Evolutionary conservation across 2,329 filamentous ascomycete genomes (phyloP).

Genomic region (Pseudocercospora crystallina): DNA sequence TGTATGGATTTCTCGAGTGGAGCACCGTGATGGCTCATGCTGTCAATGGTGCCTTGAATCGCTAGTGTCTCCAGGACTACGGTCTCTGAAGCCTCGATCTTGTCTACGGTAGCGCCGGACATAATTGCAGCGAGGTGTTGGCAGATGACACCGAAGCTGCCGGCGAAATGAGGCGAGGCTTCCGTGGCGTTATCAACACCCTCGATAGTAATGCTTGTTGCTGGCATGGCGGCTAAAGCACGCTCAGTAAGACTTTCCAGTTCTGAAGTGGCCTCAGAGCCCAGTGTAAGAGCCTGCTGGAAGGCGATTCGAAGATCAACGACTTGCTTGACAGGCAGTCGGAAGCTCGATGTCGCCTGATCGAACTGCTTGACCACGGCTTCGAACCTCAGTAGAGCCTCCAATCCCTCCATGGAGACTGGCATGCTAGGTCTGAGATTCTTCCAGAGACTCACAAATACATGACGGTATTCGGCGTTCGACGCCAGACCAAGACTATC

Average conservation of each 20-base stretch:
- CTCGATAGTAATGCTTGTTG: constrained; percentile 3
- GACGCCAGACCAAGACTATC: constrained; percentile 8
- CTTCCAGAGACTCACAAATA: constrained; percentile 52
- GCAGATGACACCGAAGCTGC: constrained; percentile 49
- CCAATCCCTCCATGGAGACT: constrained; percentile 38
- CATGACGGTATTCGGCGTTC: constrained; percentile 16
- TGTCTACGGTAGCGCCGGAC: neutral
- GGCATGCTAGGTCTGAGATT: constrained; percentile 63
- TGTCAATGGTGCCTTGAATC: constrained; percentile 5
- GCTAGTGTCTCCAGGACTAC: constrained; percentile 21
- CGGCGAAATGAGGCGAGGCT: constrained; percentile 44
- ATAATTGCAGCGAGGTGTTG: constrained; percentile 32
- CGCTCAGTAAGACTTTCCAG: constrained; percentile 20
- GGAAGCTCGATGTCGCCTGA: constrained; percentile 22
- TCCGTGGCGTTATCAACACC: constrained; percentile 6
- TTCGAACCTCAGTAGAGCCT: constrained; percentile 44
- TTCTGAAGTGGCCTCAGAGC: constrained; percentile 11
- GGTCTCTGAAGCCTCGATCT: constrained; percentile 2
- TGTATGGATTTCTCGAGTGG: neutral
- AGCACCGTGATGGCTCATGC: neutral
- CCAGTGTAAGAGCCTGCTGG: constrained; percentile 23
- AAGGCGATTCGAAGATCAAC: constrained; percentile 29
- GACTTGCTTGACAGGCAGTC: constrained; percentile 26
- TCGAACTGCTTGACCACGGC: constrained; percentile 49
- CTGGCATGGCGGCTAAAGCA: constrained; percentile 18